Conservation (phyloP, 495 filamentous ascomycete species). For the Trichoderma parareesei region DNA sequence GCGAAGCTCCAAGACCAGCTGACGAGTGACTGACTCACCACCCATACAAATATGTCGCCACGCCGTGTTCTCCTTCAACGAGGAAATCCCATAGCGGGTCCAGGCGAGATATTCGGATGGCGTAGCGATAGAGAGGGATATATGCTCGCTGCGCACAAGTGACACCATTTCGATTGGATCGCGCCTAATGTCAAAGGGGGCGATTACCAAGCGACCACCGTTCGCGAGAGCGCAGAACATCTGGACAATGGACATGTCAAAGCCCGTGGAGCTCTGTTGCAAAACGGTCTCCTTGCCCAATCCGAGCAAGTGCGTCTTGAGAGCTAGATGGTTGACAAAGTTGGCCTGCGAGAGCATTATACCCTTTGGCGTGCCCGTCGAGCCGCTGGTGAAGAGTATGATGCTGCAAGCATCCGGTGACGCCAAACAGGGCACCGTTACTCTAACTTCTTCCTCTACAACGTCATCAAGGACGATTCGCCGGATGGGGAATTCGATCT, state of each 20-base stretch:
- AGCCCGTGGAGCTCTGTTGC: conserved; percentile 24
- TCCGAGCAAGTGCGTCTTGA: no score
- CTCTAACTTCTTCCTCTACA: no score
- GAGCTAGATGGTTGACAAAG: no score
- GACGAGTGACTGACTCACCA: conserved; percentile 19
- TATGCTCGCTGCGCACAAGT: conserved; percentile 14
- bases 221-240: conserved; percentile 22
- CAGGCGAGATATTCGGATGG: conserved; percentile 22
- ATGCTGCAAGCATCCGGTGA: no score
- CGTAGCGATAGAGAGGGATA: conserved; percentile 21
- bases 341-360: no score
- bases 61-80: not conserved
- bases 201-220: conserved; percentile 21
- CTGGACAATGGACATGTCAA: conserved; percentile 25
- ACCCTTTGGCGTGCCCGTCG: no score
- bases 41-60: conserved; percentile 22
- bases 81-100: conserved; percentile 14
- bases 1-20: conserved; percentile 16
- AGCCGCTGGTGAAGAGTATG: no score
- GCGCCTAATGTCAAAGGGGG: conserved; percentile 14
- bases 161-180: conserved; percentile 21
- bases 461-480: no score
- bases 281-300: conserved; percentile 16
- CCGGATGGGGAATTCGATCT: no score
- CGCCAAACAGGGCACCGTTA: no score